Conservation (phyloP, 495 filamentous ascomycete species). For the Chaetomium tenue region DNA sequence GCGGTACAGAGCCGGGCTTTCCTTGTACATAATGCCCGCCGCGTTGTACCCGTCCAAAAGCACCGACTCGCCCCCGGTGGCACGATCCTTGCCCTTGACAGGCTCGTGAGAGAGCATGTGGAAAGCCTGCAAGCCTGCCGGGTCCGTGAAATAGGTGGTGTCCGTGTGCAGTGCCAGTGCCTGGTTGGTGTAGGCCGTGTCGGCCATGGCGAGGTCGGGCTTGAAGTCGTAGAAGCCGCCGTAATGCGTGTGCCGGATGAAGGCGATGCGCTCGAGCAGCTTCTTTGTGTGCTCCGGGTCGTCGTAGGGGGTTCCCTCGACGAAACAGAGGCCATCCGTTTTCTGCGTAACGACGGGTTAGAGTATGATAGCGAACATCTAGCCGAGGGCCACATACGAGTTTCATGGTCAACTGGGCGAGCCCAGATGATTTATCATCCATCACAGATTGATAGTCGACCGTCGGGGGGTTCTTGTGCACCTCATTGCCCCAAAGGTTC, state of each 20-base stretch:
- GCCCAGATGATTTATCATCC: constrained; percentile 39
- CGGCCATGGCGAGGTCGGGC: constrained; percentile 78
- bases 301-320: constrained; percentile 60
- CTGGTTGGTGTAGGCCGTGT: constrained; percentile 88
- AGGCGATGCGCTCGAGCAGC: constrained; percentile 74
- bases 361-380: constrained; percentile 3
- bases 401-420: constrained; percentile 43
- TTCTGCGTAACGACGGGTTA: constrained; percentile 27
- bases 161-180: constrained; percentile 80
- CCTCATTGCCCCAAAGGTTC: constrained; percentile 28
- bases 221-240: constrained; percentile 96
- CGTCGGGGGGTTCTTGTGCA: constrained; percentile 46
- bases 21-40: constrained; percentile 53
- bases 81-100: constrained; percentile 35
- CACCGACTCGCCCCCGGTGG: constrained; percentile 64
- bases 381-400: constrained; percentile 28
- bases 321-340: constrained; percentile 66
- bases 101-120: constrained; percentile 76
- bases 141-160: constrained; percentile 90
- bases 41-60: constrained; percentile 82
- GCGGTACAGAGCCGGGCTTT: constrained; percentile 51
- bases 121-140: constrained; percentile 84
- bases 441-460: constrained; percentile 59
- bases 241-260: constrained; percentile 85
- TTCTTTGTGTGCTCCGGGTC: constrained; percentile 65